phyloP scores from a whole-genome alignment of 331 rosid species.

The Phaseolus coccineus region DNA sequence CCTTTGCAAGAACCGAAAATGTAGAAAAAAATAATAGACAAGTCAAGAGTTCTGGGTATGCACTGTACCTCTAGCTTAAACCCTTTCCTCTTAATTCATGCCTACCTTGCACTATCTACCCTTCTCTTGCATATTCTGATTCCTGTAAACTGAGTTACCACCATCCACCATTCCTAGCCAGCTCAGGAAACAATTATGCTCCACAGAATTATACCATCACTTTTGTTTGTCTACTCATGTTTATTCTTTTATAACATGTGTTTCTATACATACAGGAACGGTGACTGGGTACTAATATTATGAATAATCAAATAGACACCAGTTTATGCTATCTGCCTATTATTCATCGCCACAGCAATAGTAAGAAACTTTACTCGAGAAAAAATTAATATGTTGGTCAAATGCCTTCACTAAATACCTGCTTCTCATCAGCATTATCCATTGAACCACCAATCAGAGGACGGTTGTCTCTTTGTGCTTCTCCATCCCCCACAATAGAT shows the following conservation, averaged over 20 bases:
- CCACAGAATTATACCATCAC: not conserved
- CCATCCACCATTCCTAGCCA: slow-evolving; percentile 14
- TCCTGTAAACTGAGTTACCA: slow-evolving; percentile 15
- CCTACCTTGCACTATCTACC: slow-evolving; percentile 7
- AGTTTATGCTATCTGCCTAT: slow-evolving; percentile 32
- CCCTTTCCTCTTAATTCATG: slow-evolving; percentile 21
- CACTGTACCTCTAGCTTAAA: slow-evolving; percentile 35
- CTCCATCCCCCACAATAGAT: slow-evolving; percentile 70
- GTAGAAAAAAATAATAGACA: slow-evolving; percentile 11
- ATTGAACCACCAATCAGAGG: slow-evolving; percentile 67
- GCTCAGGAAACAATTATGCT: slow-evolving; percentile 14
- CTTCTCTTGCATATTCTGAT: slow-evolving; percentile 23
- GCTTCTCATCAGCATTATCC: slow-evolving; percentile 70
- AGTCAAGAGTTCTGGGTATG: not conserved
- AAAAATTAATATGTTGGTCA: slow-evolving; percentile 28
- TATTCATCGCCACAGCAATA: not conserved
- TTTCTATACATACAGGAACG: slow-evolving; percentile 19
- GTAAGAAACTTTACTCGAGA: slow-evolving; percentile 26
- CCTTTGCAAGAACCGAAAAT: slow-evolving; percentile 3
- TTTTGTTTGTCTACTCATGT: not conserved
- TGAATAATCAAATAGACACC: slow-evolving; percentile 26
- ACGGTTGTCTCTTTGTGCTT: slow-evolving; percentile 63
- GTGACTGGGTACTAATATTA: slow-evolving; percentile 10
- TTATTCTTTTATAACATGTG: not conserved
- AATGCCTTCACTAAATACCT: slow-evolving; percentile 60